Evolutionary conservation across 2,329 filamentous ascomycete species (phyloP), one percentile per base, ranked within the genome.

Genomic region (Falciphora oryzae): DNA sequence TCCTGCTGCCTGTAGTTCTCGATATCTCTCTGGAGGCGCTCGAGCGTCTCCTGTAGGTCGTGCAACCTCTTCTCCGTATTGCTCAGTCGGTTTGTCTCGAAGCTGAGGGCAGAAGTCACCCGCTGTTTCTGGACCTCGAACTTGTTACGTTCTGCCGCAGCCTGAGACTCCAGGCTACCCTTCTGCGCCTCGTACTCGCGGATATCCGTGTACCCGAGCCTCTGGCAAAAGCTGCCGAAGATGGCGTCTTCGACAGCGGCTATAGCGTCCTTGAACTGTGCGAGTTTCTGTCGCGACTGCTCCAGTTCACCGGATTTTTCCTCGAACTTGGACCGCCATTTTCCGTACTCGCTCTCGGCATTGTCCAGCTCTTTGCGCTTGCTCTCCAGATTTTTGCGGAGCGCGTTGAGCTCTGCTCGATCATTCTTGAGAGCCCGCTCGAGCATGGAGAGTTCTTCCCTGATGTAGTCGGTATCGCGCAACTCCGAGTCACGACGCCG

Each of bases 101-200:
- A 88, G 65, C 79, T 81, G 61, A 88, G 76, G 61, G 81, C 81
- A 70, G 79, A 85, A 67, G 90, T 84, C 35, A 97, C 80, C 57
- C 88, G 87, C 70, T 92, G 88, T 73, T 89, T 90, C 74, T 99
- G 95, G 4, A 90, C 88, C 65, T 89, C 90, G 71, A 97, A 98
- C 69, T 93, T 89, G 63, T 91, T 88, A 67, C 92, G 92, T 80
- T 93, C 93, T 76, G 95, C 89, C 0, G 89, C 89, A 59, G 91
- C 91, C 74, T 98, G 92, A 74, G 97, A 92, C 75, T 98, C 93
- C 61, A 96, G 80, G 57, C 90, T 93, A 61, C 95, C 94, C 77
- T 98, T 95, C 69, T 96, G 93, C 31, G 90, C 90, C 74, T 98
- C 93, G 72, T 98, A 99, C 65, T 92, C 91, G 65, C 94, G 91